Percentiles rank a stretch among this genome's conserved stretches.
phyloP scores from a whole-genome alignment of 371 early-diverging fungal species.

The Fennellomyces sp. region DNA sequence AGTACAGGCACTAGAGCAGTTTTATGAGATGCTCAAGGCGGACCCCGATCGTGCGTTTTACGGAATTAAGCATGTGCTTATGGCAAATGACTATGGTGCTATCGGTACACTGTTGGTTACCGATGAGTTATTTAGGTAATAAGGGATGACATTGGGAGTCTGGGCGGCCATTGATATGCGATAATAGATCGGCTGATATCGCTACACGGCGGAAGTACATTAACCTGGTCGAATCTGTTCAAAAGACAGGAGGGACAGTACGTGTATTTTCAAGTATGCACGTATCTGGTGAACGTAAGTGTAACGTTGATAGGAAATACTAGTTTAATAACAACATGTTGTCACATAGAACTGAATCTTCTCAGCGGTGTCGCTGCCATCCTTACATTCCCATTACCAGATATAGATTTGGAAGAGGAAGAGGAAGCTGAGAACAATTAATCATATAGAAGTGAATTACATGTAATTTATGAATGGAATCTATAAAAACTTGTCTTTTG shows the following conservation, averaged over 20 bases:
- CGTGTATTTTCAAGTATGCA: slow-evolving; percentile 91
- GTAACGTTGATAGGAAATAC: neutral
- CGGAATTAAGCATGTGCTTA: slow-evolving; percentile 82
- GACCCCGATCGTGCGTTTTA: slow-evolving; percentile 94
- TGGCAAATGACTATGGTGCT: slow-evolving; percentile 86
- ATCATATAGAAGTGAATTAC: slow-evolving; percentile 8
- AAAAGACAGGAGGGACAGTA: slow-evolving; percentile 79
- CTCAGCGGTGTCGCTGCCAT: slow-evolving; percentile 96
- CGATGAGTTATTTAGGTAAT: slow-evolving; percentile 86
- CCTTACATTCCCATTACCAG: slow-evolving; percentile 79
- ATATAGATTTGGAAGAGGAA: slow-evolving; percentile 62
- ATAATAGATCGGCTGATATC: slow-evolving; percentile 79
- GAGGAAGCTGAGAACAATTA: slow-evolving; percentile 15
- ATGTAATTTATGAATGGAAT: neutral
- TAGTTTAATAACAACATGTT: neutral
- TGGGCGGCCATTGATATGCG: no score
- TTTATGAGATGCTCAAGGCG: slow-evolving; percentile 86
- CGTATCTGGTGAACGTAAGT: slow-evolving; percentile 91
- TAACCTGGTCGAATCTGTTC: slow-evolving; percentile 80
- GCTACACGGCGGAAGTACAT: slow-evolving; percentile 84
- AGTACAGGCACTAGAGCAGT: slow-evolving; percentile 81
- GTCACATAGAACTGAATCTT: slow-evolving; percentile 74
- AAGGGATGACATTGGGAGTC: neutral
- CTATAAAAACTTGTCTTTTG: slow-evolving; percentile 5
- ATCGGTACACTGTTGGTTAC: slow-evolving; percentile 88